These are phyloP conservation scores for Tulasnella sp. DNA, from an alignment of 768 basidiomycete genomes.

Conservation along the genomic window DNA sequence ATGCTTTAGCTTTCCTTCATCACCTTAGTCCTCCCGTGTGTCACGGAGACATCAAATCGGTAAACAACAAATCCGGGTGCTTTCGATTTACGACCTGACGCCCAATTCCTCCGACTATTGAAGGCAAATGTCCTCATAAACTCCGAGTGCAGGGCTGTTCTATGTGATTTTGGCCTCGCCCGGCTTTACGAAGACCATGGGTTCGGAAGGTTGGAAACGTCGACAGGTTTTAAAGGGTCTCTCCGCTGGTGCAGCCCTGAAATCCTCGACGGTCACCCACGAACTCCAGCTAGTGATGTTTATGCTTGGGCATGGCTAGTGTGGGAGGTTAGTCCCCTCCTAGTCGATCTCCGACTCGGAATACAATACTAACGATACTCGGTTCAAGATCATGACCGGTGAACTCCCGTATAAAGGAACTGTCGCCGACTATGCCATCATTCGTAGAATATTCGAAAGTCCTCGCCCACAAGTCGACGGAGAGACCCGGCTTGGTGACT, in stretches of 20 bases:
- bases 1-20: neutral
- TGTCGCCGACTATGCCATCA: neutral
- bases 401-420: neutral
- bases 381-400: neutral
- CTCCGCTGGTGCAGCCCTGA: no score
- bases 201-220: neutral
- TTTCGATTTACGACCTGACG: neutral
- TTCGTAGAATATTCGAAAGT: neutral
- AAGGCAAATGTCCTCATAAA: neutral
- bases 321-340: neutral
- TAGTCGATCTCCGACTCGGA: neutral
- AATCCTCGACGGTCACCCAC: neutral
- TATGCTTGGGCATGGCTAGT: neutral
- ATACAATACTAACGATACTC: neutral
- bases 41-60: slow-evolving; percentile 5
- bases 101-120: neutral
- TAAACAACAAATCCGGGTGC: neutral
- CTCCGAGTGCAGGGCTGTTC: neutral
- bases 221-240: neutral
- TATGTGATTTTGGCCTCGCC: slow-evolving; percentile 3
- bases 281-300: neutral
- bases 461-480: neutral
- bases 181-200: neutral
- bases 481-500: neutral
- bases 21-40: neutral